Evolutionary conservation across 257 asterid genomes (phyloP), one percentile per base, ranked within the genome.

Genomic region (Nicotiana sylvestris): DNA sequence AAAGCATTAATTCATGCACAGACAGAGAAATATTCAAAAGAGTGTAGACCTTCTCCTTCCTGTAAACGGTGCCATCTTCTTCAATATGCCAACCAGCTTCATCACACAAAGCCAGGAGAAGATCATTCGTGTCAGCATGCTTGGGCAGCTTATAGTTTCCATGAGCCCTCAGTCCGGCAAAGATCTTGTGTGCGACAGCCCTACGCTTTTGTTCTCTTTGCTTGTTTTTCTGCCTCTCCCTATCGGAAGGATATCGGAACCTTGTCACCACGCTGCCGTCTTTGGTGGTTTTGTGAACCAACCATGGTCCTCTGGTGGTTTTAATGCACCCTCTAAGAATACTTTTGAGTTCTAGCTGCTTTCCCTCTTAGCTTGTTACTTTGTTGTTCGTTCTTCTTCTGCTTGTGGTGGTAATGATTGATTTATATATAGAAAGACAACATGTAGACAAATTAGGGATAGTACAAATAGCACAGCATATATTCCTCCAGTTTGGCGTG

Each of bases 41-140:
- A 12, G 56, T 9, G 56, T 11, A 33, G 4, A 2, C 12, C 4
- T 60, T 18, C 55, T 87, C 92, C 91, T 88, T 92, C 37, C 83
- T 88, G 37, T 18, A 86, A 29, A 91, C 58, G 0, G 91, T 88
- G 11, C 98, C 98, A 43, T 92, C 97, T 0, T 90, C 92, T 8
- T 88, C 91, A 15, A 94, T 96, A 57, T 80, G 90, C 98, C 97
- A 94, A 0, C 98, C 98, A 3, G 96, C 97, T 72, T 92, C 97
- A 5, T 82, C 67, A 46, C 98, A 94, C 1, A 94, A 90, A 2
- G 95, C 98, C 83, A 51, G 90, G 82, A 94, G 94, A 37, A 94
- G 88, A 81, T 94, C 98, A 65, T 93, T 94, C 1, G 90, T 81
- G 83, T 93, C 97, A 0, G 94, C 89, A 10, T 94, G 94, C 80